phyloP scores from a whole-genome alignment of 2,329 filamentous ascomycete genomes.

The Aspergillus floridensis region DNA sequence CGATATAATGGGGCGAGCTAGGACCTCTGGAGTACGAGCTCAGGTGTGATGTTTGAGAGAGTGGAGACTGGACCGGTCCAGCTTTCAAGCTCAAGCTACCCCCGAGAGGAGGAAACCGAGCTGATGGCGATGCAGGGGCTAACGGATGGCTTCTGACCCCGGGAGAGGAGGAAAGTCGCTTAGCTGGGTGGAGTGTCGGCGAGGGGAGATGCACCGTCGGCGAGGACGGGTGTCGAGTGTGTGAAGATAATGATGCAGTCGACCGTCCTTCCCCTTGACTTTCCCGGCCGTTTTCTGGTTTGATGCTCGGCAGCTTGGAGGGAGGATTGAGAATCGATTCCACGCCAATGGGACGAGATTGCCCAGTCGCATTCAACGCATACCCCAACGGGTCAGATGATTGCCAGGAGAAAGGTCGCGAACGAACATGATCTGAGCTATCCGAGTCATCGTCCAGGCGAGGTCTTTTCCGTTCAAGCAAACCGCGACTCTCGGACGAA shows the following conservation, averaged over 20 bases:
- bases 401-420: slow-evolving; percentile 36
- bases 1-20: slow-evolving; percentile 27
- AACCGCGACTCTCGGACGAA: slow-evolving; percentile 19
- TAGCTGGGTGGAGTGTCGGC: slow-evolving; percentile 21
- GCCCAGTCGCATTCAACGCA: slow-evolving; percentile 26
- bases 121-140: slow-evolving; percentile 38
- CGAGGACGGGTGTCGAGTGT: slow-evolving; percentile 30
- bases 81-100: slow-evolving; percentile 31
- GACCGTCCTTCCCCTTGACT: slow-evolving; percentile 21
- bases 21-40: slow-evolving; percentile 27
- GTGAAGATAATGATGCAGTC: slow-evolving; percentile 14
- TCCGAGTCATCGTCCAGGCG: slow-evolving; percentile 19
- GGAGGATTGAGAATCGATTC: slow-evolving; percentile 43
- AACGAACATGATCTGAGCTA: slow-evolving; percentile 26
- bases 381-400: slow-evolving; percentile 37
- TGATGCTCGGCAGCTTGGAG: slow-evolving; percentile 22
- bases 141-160: slow-evolving; percentile 30
- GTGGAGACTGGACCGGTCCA: slow-evolving; percentile 35
- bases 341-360: slow-evolving; percentile 40
- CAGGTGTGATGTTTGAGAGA: slow-evolving; percentile 33
- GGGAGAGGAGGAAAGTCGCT: slow-evolving; percentile 34
- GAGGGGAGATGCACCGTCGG: slow-evolving; percentile 27
- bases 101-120: slow-evolving; percentile 30
- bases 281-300: slow-evolving; percentile 24
- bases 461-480: slow-evolving; percentile 25